These are phyloP conservation scores for Cardamine resedifolia DNA, from an alignment of 345 rosid genomes.

Conservation along the genomic window DNA sequence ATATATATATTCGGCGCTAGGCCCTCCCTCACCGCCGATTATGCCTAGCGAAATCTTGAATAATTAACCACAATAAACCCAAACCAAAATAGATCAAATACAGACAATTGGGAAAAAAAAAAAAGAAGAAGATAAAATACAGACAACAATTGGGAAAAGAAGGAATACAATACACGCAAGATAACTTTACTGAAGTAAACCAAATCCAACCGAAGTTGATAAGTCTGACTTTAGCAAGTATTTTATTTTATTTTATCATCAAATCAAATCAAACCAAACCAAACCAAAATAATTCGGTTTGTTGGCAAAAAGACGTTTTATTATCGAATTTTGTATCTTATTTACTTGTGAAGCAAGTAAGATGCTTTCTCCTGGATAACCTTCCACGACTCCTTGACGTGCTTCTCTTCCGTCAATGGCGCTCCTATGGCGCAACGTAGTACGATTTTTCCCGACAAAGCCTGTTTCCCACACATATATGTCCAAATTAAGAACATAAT, in stretches of 20 bases:
- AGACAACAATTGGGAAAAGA: neutral
- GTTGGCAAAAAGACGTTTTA: slow-evolving; percentile 8
- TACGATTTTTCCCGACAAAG: slow-evolving; percentile 58
- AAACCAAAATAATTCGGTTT: neutral
- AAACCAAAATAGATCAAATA: neutral
- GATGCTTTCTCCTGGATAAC: slow-evolving; percentile 64
- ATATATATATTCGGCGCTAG: no score
- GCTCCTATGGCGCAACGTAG: slow-evolving; percentile 85
- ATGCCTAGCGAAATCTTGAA: no score
- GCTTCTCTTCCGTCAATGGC: slow-evolving; percentile 84
- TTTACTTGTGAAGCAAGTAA: slow-evolving; percentile 42
- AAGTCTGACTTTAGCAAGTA: neutral
- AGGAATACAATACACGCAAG: neutral
- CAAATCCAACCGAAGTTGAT: slow-evolving; percentile 1
- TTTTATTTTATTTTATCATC: neutral
- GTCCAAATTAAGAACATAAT: neutral
- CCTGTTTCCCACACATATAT: slow-evolving; percentile 41
- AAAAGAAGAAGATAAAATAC: no score
- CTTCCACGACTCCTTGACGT: slow-evolving; percentile 77
- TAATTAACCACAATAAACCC: neutral
- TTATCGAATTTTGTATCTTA: neutral
- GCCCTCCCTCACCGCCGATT: no score
- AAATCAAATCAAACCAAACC: slow-evolving; percentile 11
- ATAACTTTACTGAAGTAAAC: neutral
- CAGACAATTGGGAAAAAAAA: no score